Evolutionary conservation across 371 early-diverging fungal genomes (phyloP), one percentile per base, ranked within the genome.

Genomic region (Rhizomucor miehei): DNA sequence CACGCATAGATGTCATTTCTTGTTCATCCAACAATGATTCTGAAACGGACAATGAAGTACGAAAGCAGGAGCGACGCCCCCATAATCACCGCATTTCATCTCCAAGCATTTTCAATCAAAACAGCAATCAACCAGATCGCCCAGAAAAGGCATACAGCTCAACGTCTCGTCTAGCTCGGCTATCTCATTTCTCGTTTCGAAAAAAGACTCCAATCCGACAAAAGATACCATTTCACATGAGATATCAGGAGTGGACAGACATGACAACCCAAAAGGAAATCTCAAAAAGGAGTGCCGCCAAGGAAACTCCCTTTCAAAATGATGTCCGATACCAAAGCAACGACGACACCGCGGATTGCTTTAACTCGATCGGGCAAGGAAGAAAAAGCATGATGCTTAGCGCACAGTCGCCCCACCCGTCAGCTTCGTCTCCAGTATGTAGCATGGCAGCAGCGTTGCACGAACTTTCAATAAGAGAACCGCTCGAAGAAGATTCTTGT

Each of bases 241-340:
- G 68, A 44, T 68, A 68, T 44, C 68, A 68, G 52, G 64, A 68
- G 48, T 68, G 68, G 68, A 61, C 64, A n/a, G 68, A 66, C 44
- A 53, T 39, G 38, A 55, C 46, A 37, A 47, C 45, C 17, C 41
- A 35, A 44, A 52, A 54, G 10, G 54, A 54, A 16, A 16, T 29
- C 36, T 36, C 21, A 36, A 48, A 53, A 45, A 51, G 39, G 46
- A 46, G 25, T 49, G 24, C 34, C 24, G 35, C 17, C 10, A 19
- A 36, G 36, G 21, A 17, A 12, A 20, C n/a, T 29, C 14, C 19
- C 24, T 37, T 34, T 48, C 10, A 13, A 5, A 19, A 10, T 8
- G 43, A 39, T 39, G 37, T 47, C 47, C 45, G 29, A 29, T 29
- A 29, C 29, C 29, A 29, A 29, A 29, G 29, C 29, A 29, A 29